phyloP scores from a whole-genome alignment of 495 filamentous ascomycete species.

The Staphylotrichum longicolle region DNA sequence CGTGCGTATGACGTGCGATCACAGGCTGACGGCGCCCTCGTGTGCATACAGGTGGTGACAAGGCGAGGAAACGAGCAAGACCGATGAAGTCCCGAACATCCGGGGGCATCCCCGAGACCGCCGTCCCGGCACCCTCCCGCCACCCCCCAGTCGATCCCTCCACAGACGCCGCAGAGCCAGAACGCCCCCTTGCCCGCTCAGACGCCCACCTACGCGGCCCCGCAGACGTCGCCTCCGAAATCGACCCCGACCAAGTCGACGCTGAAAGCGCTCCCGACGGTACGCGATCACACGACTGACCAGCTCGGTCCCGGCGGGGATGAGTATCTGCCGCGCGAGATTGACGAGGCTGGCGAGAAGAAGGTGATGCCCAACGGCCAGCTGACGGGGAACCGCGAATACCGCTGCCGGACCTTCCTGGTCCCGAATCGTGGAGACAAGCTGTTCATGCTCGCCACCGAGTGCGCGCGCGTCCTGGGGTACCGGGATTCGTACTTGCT shows the following conservation, averaged over 20 bases:
- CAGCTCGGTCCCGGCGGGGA: constrained; percentile 89
- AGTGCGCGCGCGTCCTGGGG: constrained; percentile 90
- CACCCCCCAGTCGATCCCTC: constrained; percentile 44
- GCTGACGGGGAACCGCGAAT: constrained; percentile 77
- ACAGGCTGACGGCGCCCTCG: constrained; percentile 42
- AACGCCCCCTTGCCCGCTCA: constrained; percentile 64
- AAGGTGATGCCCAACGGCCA: constrained; percentile 86
- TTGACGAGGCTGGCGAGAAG: constrained; percentile 86
- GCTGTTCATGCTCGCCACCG: constrained; percentile 97
- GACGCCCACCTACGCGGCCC: constrained; percentile 50
- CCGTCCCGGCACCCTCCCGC: constrained; percentile 51
- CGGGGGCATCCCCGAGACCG: constrained; percentile 46
- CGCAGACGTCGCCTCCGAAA: constrained; percentile 76
- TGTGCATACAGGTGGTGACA: constrained; percentile 48
- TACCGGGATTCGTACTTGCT: constrained; percentile 97
- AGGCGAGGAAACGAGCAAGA: constrained; percentile 82
- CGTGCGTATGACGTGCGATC: constrained; percentile 25
- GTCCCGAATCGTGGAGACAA: constrained; percentile 89
- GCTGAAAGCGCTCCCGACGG: constrained; percentile 92
- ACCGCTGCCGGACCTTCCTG: constrained; percentile 88
- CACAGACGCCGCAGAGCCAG: constrained; percentile 80
- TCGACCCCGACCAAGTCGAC: constrained; percentile 85
- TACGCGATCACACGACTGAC: constrained; percentile 96
- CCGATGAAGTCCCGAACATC: constrained; percentile 64
- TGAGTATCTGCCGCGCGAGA: constrained; percentile 93